Evolutionary conservation across 805 yeast species (phyloP).

Genomic region (Candida sakaeoensis): DNA sequence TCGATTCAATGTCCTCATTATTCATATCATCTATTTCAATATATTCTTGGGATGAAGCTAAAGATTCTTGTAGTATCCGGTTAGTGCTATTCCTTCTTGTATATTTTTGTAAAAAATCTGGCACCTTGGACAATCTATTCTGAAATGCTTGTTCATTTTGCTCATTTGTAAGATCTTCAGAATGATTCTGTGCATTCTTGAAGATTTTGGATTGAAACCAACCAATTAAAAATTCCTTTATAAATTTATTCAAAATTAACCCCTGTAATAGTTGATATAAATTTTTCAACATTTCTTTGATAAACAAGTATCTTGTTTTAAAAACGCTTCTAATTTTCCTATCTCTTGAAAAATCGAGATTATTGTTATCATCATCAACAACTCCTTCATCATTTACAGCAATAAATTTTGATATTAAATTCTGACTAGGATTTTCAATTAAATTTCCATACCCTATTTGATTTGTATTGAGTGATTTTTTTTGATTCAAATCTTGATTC

Average conservation of each 20-base stretch:
- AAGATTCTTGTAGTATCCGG: too few relatives aligned
- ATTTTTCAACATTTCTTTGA: constrained; percentile 18
- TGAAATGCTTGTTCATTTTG: constrained; percentile 17
- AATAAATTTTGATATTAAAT: constrained; percentile 14
- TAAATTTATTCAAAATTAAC: constrained; percentile 13
- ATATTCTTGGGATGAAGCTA: too few relatives aligned
- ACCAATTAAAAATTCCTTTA: constrained; percentile 7
- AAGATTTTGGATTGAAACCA: constrained; percentile 4
- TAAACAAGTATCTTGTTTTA: constrained; percentile 17
- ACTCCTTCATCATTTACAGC: neutral
- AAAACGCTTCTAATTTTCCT: constrained; percentile 14
- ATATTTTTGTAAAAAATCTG: constrained; percentile 26
- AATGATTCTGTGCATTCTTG: neutral
- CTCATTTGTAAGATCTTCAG: constrained; percentile 11
- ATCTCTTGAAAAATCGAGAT: neutral
- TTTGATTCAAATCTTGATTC: neutral
- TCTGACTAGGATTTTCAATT: constrained; percentile 24
- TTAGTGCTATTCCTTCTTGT: constrained; percentile 20
- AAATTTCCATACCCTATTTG: constrained; percentile 27
- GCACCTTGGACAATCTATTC: constrained; percentile 17
- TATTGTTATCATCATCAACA: constrained; percentile 6
- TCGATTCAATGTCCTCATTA: constrained; percentile 17
- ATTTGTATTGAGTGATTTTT: neutral
- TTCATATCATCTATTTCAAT: constrained; percentile 15
- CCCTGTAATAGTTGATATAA: constrained; percentile 21